Percentiles rank a stretch among this genome's conserved stretches.
Evolutionary conservation across 345 rosid species (phyloP).

Genomic region (Carallia brachiata): DNA sequence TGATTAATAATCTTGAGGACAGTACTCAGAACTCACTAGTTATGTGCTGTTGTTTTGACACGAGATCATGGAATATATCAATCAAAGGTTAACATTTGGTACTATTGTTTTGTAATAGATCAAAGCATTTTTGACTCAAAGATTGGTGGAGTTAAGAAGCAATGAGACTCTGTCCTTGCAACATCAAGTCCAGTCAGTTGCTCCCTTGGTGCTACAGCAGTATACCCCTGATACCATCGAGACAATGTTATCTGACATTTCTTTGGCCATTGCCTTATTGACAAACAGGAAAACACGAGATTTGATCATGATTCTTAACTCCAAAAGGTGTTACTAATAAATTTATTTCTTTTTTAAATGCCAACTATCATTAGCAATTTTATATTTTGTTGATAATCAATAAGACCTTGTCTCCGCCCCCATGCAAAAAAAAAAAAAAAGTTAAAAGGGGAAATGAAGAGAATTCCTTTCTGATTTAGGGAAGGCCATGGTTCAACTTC

Average conservation of each 20-base stretch:
- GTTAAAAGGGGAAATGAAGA: no score
- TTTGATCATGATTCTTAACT: constrained; percentile 89
- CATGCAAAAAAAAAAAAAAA: no score
- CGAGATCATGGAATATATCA: not conserved
- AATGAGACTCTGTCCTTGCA: constrained; percentile 80
- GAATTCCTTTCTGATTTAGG: not conserved
- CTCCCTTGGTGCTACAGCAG: constrained; percentile 90
- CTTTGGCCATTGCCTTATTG: constrained; percentile 63
- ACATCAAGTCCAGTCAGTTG: constrained; percentile 89
- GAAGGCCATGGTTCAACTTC: not conserved
- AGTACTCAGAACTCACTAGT: not conserved
- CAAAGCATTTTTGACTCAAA: constrained; percentile 81
- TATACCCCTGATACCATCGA: constrained; percentile 73
- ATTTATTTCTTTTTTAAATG: constrained; percentile 11
- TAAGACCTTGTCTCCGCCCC: no score
- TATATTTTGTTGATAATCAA: not conserved
- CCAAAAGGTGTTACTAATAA: constrained; percentile 61
- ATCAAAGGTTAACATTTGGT: constrained; percentile 10
- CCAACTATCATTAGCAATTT: not conserved
- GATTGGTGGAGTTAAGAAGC: constrained; percentile 65
- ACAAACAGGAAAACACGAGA: constrained; percentile 83
- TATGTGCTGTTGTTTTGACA: not conserved
- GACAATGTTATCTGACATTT: constrained; percentile 62
- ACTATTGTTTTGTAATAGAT: constrained; percentile 40
- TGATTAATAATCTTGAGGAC: not conserved